Percentiles rank a stretch among this genome's conserved stretches.
Evolutionary conservation across 2,329 filamentous ascomycete genomes (phyloP).

Genomic region (Dactylellina drechsleri): DNA sequence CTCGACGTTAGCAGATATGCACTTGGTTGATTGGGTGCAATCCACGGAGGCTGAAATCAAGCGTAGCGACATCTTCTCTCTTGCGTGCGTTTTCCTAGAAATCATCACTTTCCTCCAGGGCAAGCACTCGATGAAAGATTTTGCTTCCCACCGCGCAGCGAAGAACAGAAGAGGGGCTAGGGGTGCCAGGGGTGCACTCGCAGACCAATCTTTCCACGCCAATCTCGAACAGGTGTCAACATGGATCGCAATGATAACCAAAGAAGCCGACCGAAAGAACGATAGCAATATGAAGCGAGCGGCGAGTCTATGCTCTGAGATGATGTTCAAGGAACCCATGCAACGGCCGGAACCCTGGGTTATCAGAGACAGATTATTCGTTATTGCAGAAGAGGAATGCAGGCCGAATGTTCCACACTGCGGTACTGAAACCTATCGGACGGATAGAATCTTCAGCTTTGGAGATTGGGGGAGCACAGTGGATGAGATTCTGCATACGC

Average conservation of each 20-base stretch:
- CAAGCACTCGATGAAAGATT: conserved; percentile 70
- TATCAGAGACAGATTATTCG: conserved; percentile 43
- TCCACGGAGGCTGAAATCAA: conserved; percentile 61
- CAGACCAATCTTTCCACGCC: conserved; percentile 77
- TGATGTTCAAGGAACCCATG: conserved; percentile 52
- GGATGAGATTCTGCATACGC: conserved; percentile 52
- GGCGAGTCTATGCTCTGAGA: conserved; percentile 43
- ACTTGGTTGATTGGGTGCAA: conserved; percentile 50
- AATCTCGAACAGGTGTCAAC: conserved; percentile 75
- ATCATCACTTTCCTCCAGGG: conserved; percentile 77
- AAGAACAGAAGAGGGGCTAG: conserved; percentile 65
- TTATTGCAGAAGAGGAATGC: conserved; percentile 50
- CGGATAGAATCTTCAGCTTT: conserved; percentile 46
- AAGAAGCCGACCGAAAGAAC: conserved; percentile 65
- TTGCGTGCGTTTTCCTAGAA: conserved; percentile 77
- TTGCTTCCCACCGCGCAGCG: conserved; percentile 73
- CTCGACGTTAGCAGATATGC: conserved; percentile 30
- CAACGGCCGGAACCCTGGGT: conserved; percentile 50
- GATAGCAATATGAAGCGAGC: conserved; percentile 41
- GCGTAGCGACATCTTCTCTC: conserved; percentile 75
- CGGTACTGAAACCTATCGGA: conserved; percentile 35
- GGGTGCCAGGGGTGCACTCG: conserved; percentile 68
- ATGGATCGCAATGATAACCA: conserved; percentile 73
- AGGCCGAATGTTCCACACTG: conserved; percentile 50
- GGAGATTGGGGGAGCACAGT: conserved; percentile 53